Conservation (phyloP, 2,329 filamentous ascomycete genomes). For the Chalara sp. region DNA sequence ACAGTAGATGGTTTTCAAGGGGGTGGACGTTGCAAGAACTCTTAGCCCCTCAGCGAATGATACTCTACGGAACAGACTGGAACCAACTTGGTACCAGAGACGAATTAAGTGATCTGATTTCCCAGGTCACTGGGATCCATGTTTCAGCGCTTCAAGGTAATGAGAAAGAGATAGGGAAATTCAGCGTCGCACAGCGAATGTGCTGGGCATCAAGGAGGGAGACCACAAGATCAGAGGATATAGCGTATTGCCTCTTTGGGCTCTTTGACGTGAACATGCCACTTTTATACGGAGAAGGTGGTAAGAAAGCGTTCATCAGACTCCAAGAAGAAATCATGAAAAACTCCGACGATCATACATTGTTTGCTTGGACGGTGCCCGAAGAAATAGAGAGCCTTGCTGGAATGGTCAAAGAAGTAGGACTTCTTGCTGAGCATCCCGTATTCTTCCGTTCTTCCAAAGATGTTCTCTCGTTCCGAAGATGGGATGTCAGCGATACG, state of each 20-base stretch:
- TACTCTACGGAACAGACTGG: conserved; percentile 1
- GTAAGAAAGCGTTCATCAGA: conserved; percentile 17
- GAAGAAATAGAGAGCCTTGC: background rate
- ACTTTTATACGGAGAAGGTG: conserved; percentile 24
- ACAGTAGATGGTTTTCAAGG: conserved; percentile 2
- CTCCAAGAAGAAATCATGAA: conserved; percentile 16
- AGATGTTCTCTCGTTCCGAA: background rate
- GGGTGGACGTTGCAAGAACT: conserved; percentile 2
- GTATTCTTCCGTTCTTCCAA: background rate
- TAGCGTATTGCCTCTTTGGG: conserved; percentile 23
- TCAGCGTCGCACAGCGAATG: conserved; percentile 28
- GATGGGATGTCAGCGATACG: conserved; percentile 1
- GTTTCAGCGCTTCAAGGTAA: background rate
- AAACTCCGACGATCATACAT: conserved; percentile 26
- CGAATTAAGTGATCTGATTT: background rate
- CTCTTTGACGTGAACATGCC: conserved; percentile 28
- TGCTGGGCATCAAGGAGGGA: conserved; percentile 27
- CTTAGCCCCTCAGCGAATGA: background rate
- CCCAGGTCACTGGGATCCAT: background rate
- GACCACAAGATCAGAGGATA: conserved; percentile 21
- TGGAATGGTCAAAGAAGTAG: background rate
- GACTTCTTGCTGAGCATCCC: background rate
- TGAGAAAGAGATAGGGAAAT: background rate
- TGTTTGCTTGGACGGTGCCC: conserved; percentile 24
- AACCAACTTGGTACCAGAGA: background rate